A percentile compares a stretch with the other conserved stretches of the same genome.
Conservation (phyloP, 345 rosid species). For the Aethionema arabicum region DNA sequence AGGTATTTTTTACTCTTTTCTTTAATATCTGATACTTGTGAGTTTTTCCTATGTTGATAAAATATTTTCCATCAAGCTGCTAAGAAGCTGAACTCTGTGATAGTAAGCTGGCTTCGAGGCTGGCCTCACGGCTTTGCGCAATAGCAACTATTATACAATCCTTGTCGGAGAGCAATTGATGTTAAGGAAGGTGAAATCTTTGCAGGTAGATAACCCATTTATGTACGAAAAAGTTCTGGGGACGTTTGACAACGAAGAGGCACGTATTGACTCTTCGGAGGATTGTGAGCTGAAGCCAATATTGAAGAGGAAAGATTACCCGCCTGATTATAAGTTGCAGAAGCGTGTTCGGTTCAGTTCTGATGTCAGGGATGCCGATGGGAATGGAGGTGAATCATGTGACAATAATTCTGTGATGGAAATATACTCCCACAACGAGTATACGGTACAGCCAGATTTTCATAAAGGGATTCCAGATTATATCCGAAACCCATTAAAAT, state of each 20-base stretch:
- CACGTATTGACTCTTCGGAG: conserved; percentile 33
- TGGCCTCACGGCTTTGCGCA: neutral
- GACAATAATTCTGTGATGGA: conserved; percentile 38
- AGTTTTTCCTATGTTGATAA: neutral
- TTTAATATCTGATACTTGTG: neutral
- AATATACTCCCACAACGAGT: conserved; percentile 26
- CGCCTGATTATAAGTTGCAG: conserved; percentile 48
- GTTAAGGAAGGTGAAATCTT: conserved; percentile 1
- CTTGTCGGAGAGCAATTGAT: neutral
- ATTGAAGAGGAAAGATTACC: conserved; percentile 63
- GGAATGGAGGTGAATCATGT: conserved; percentile 24
- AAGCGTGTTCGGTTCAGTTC: conserved; percentile 89
- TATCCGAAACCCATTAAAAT: conserved; percentile 69
- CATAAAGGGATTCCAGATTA: conserved; percentile 66
- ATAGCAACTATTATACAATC: neutral
- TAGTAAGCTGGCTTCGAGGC: neutral
- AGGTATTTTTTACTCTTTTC: conserved; percentile 23
- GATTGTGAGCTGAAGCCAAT: conserved; percentile 62
- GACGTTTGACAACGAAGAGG: conserved; percentile 24
- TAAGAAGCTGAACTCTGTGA: neutral
- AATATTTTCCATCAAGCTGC: neutral
- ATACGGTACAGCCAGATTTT: conserved; percentile 28
- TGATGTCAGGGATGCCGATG: conserved; percentile 33
- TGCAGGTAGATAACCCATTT: conserved; percentile 19
- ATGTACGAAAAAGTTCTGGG: conserved; percentile 21